Evolutionary conservation across 2,329 filamentous ascomycete species (phyloP).

Genomic region (Verticillium nubilum): DNA sequence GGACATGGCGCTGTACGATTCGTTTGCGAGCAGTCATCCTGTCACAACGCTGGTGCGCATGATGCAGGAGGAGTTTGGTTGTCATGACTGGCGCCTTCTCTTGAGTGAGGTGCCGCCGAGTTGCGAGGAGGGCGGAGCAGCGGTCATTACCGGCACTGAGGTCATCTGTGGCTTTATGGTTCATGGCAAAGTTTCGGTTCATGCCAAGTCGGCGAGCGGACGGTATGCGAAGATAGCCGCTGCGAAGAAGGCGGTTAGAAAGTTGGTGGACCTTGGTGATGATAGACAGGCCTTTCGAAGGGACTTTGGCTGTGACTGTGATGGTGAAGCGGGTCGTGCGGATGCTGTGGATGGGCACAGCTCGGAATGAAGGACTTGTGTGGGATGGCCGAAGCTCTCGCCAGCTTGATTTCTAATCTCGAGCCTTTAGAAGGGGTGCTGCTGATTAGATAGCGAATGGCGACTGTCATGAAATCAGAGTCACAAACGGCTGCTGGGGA

Average conservation of each 20-base stretch:
- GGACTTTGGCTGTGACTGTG: constrained; percentile 61
- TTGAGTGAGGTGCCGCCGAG: constrained; percentile 40
- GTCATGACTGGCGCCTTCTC: constrained; percentile 52
- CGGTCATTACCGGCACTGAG: constrained; percentile 35
- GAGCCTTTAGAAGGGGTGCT: too few species aligned
- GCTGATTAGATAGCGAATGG: too few species aligned
- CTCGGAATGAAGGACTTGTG: too few species aligned
- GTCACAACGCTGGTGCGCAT: constrained; percentile 65
- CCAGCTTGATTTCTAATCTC: too few species aligned
- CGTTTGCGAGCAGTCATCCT: constrained; percentile 81
- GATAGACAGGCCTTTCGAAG: constrained; percentile 50
- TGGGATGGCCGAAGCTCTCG: too few species aligned
- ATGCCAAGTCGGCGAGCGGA: constrained; percentile 55
- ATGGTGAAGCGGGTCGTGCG: background rate
- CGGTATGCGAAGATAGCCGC: constrained; percentile 69
- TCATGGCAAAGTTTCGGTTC: constrained; percentile 63
- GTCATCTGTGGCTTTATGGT: constrained; percentile 71
- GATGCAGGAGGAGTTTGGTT: constrained; percentile 61
- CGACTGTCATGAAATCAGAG: too few species aligned
- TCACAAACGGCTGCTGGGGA: too few species aligned
- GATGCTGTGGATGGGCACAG: background rate
- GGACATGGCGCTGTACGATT: constrained; percentile 84
- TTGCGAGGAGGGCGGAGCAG: constrained; percentile 33
- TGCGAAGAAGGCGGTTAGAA: constrained; percentile 51
- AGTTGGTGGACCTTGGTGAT: constrained; percentile 35